Percentiles rank a stretch among this genome's conserved stretches.
Evolutionary conservation across 176 grass and related monocot genomes (phyloP).

Genomic region (Aechmea fasciata): DNA sequence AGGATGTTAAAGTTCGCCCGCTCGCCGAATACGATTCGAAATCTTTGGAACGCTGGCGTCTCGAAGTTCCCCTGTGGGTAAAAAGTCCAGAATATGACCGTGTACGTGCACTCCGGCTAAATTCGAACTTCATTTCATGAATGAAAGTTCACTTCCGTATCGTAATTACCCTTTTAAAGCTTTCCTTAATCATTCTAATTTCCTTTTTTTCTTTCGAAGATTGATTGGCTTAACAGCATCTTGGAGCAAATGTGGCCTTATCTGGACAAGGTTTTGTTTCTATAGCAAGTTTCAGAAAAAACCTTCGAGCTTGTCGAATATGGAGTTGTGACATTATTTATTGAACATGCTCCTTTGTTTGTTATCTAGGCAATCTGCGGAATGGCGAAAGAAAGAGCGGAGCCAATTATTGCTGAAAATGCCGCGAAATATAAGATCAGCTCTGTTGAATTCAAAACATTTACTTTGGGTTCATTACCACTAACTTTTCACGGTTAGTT

Average conservation of each 20-base stretch:
- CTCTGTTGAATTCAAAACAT: conserved; percentile 79
- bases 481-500: conserved; percentile 79
- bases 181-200: conserved; percentile 4
- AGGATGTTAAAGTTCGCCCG: conserved; percentile 59
- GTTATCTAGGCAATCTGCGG: conserved; percentile 70
- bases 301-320: neutral
- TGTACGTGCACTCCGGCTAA: conserved; percentile 29
- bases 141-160: neutral
- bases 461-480: conserved; percentile 85
- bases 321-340: conserved; percentile 6
- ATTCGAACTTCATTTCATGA: neutral
- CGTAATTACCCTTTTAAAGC: neutral
- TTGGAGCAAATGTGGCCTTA: conserved; percentile 88
- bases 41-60: conserved; percentile 60
- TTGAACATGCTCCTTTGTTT: conserved; percentile 23
- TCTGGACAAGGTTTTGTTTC: conserved; percentile 61
- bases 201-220: conserved; percentile 36
- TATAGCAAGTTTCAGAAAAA: neutral
- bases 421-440: conserved; percentile 76
- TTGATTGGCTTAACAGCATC: conserved; percentile 96
- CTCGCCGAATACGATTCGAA: conserved; percentile 65
- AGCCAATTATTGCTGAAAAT: conserved; percentile 86
- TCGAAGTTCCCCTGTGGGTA: conserved; percentile 94
- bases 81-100: conserved; percentile 95
- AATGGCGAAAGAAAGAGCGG: conserved; percentile 55